Base-by-base conservation (phyloP, 1,284 basidiomycete species). In the Rhodotorula sp. region DNA sequence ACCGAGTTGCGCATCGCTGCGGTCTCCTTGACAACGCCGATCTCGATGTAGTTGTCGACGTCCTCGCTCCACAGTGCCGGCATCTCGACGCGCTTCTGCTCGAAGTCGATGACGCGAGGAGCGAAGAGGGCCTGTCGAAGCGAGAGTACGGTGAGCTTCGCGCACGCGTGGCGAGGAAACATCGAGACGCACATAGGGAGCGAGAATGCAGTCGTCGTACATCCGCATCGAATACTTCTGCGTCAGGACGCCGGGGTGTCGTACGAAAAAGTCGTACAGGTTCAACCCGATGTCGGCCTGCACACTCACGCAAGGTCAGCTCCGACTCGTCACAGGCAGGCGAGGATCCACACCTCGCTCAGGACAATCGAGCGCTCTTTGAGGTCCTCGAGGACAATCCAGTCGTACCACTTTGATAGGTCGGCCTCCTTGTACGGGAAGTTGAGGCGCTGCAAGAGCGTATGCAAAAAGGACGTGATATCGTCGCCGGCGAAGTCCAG, bases 191-290 rank as follows among this genome's bases (percentile, higher is more conserved):
- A 92, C 92, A 87, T 97, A 92, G 1, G 95, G 92, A 0, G 94
- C 93, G 48, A 99, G 83, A 67, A 98, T 94, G 65, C 92, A 89
- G 82, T 99, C 96, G 79, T 99, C 96, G 78, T 98, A 99, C 8
- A 91, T 89, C 40, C 93, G 87, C 65, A 98, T 83, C 31, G 88
- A 88, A 80, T 94, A 99, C 80, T 97, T 97, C 77, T 89, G 86
- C 4, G 93, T 90, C 24, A 87, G 82, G 68, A 87, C 84, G 37
- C 86, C 86, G 2, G 94, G 90, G 65, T 86, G 83, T 31, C 94
- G 85, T 18, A 94, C 89, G 46, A 89, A 86, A 76, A 98, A 94
- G 78, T 96, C 93, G 81, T 92, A 94, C 30, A 91, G 79, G 73
- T 92, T 94, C 63, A 92, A 83, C 13, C 89, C 92, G 9, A 95